Percentiles rank a stretch among this genome's conserved stretches.
Evolutionary conservation across 1,284 basidiomycete genomes (phyloP).

Genomic region (Cutaneotrichosporon daszewskae): DNA sequence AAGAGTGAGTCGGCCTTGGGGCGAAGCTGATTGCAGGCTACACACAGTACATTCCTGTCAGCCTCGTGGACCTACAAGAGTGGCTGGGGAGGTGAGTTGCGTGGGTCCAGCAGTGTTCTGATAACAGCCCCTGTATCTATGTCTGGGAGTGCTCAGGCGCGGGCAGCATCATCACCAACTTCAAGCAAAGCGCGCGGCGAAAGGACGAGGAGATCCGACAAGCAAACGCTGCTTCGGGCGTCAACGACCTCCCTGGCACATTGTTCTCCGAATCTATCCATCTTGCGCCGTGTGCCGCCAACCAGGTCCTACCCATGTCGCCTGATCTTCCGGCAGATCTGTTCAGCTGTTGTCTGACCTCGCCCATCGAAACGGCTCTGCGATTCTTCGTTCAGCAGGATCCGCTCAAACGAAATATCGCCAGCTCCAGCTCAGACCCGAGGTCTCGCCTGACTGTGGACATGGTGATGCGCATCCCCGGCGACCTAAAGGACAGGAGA

Average conservation of each 20-base stretch:
- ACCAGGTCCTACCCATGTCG: slow-evolving; percentile 88
- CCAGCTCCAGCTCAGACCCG: slow-evolving; percentile 52
- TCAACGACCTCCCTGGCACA: slow-evolving; percentile 53
- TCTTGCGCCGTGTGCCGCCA: slow-evolving; percentile 86
- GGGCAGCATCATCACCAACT: slow-evolving; percentile 86
- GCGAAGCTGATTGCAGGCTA: slow-evolving; percentile 56
- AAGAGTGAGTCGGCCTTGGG: slow-evolving; percentile 51
- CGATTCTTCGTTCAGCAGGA: slow-evolving; percentile 91
- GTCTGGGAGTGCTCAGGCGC: slow-evolving; percentile 99
- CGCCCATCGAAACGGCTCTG: slow-evolving; percentile 94
- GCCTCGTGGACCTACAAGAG: slow-evolving; percentile 82
- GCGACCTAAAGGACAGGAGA: slow-evolving; percentile 89
- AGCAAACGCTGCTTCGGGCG: slow-evolving; percentile 23
- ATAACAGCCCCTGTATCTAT: slow-evolving; percentile 79
- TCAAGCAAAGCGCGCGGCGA: slow-evolving; percentile 77
- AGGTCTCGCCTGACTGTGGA: slow-evolving; percentile 63
- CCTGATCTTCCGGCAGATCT: slow-evolving; percentile 95
- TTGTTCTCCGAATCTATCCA: slow-evolving; percentile 89
- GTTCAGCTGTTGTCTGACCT: slow-evolving; percentile 95
- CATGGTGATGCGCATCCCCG: slow-evolving; percentile 92
- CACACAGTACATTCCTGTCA: slow-evolving; percentile 97
- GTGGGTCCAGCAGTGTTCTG: slow-evolving; percentile 2
- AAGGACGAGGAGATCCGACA: slow-evolving; percentile 65
- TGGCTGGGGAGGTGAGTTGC: slow-evolving; percentile 67
- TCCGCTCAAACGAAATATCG: slow-evolving; percentile 60